Evolutionary conservation across 139 green algal genomes (phyloP), one percentile per base, ranked within the genome.

Genomic region (Gonium pectorale): DNA sequence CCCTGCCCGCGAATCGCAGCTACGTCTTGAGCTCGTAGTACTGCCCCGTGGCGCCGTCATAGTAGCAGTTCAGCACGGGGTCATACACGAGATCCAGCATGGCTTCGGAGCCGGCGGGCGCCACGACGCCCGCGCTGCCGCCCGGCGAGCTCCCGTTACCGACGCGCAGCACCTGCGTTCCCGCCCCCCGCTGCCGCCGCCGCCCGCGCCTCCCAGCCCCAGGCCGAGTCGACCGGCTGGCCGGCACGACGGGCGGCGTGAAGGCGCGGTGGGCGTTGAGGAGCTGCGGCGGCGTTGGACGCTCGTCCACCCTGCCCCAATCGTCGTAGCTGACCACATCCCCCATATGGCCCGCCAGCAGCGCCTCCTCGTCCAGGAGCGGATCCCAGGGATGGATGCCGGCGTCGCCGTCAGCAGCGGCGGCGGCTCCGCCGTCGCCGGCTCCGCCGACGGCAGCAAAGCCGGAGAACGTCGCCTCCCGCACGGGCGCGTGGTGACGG

Each of bases 11-110:
- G n/a, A n/a, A n/a, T 56, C 49, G 13, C 17, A 56, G 17, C 49
- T 56, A 83, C 22, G 22, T 83, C 44, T 83, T 83, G 6, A 92
- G 83, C 67, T 89, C 89, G 46, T 88, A 93, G 90, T 93, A 93
- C 63, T 85, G 67, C 33, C 87, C 87, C 13, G 87, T 87, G 64
- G 82, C 79, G 13, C 80, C 26, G 70, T 93, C 90, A 46, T 88
- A 91, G 85, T 93, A 93, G 78, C 87, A 93, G 81, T 91, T 91
- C 54, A 93, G 87, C 3, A 93, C 79, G 22, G 90, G 90, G 71
- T 93, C 90, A 59, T 91, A 93, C 43, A 93, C 86, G 6, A 93
- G 71, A 43, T 93, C 90, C 22, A 91, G 27, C 70, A 87, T 86
- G 44, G 82, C 66, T 56, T 85, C 87, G 43, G 62, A 35, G 19